Conservation (phyloP, 1,284 basidiomycete species). For the Leccinum fuscescens region DNA sequence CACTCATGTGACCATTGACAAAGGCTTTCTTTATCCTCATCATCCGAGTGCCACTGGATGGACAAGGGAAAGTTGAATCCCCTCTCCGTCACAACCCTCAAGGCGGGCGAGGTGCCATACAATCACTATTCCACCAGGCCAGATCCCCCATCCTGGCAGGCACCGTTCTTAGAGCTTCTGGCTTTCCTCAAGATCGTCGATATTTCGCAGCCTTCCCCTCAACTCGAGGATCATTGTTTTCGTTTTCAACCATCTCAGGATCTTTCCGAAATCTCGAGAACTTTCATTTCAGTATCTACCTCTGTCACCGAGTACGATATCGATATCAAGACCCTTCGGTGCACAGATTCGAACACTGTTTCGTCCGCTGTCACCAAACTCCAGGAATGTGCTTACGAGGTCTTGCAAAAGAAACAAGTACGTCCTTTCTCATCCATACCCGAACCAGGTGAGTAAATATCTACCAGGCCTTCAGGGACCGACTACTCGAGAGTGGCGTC, state of each 20-base stretch:
- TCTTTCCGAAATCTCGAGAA: constrained; percentile 15
- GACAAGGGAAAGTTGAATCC: background rate
- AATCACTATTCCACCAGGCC: background rate
- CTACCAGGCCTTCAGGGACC: constrained; percentile 19
- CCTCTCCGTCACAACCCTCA: constrained; percentile 13
- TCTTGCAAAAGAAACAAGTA: constrained; percentile 13
- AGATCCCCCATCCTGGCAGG: constrained; percentile 5
- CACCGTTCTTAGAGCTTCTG: constrained; percentile 16
- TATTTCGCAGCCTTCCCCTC: background rate
- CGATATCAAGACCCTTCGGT: constrained; percentile 9
- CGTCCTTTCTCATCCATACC: background rate
- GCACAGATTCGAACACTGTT: background rate
- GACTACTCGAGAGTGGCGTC: constrained; percentile 1
- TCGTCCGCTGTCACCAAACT: constrained; percentile 7
- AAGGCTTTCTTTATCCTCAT: constrained; percentile 6
- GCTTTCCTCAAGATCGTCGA: constrained; percentile 10
- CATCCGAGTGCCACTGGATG: constrained; percentile 14
- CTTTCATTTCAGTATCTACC: constrained; percentile 14
- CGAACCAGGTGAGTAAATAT: background rate
- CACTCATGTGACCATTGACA: constrained; percentile 8
- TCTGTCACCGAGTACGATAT: constrained; percentile 9
- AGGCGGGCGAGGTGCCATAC: background rate
- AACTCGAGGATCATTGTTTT: constrained; percentile 1
- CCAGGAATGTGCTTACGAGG: constrained; percentile 6
- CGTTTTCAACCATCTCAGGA: constrained; percentile 23